Evolutionary conservation across 208 protist genomes (phyloP), one percentile per base, ranked within the genome.

Genomic region (Leishmania amazonensis): DNA sequence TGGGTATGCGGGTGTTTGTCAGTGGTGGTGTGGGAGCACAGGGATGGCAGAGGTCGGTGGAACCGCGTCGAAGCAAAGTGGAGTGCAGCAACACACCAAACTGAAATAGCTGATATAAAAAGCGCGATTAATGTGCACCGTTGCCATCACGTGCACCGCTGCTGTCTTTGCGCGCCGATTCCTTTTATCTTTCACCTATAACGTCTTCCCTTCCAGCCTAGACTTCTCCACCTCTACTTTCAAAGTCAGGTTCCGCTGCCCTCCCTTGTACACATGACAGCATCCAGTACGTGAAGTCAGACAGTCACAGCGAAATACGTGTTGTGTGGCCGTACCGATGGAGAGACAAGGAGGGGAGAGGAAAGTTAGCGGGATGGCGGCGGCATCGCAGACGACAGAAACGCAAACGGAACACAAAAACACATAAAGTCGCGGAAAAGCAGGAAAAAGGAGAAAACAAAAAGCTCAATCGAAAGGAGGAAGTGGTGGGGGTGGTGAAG

Each of bases 391-490:
- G 70, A 75, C 8, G n/a, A 75, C 70, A 75, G 15, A 75, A 28
- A 54, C 28, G n/a, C 21, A 31, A 54, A 31, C 65, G 35, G 24
- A 31, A 40, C 28, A 54, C 9, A 19, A 75, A 38, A 75, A 54
- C 28, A 19, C 9, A 3, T 54, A 38, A 51, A 54, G 60, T n/a
- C 15, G 28, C 15, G n/a, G 49, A 81, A 81, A 75, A 85, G 65
- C 28, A 15, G 67, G 49, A 40, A 49, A 83, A 76, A 21, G 40
- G 24, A 58, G 9, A 85, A 62, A 75, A 68, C 24, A 38, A 67
- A 49, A 58, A 58, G 17, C 3, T 11, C 8, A 60, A 73, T 13
- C 11, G 42, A 42, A 6, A 53, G 42, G 68, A 31, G 24, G 17
- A 72, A 49, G 24, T 47, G 13, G 15, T 28, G 17, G 9, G 13